Evolutionary conservation across 108 stramenopile genomes (phyloP).

Genomic region (Bacterosira constricta): DNA sequence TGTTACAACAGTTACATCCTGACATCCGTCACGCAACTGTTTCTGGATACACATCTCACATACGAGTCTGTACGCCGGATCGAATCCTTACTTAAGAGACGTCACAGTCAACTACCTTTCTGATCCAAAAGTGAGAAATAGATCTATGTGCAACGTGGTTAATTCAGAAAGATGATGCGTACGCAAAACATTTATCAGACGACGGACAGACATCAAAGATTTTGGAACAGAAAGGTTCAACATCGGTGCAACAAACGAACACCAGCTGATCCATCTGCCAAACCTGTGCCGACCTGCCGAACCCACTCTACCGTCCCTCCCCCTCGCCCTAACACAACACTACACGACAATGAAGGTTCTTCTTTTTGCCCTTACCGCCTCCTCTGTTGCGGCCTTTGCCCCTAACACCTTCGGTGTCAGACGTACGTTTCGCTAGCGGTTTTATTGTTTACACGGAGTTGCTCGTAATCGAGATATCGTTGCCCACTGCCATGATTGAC

Average conservation of each 20-base stretch:
- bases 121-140: background rate
- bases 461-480: too few relatives aligned
- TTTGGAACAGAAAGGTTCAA: background rate
- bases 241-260: background rate
- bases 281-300: background rate
- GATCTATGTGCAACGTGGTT: background rate
- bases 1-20: too few relatives aligned
- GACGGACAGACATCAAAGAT: slow-evolving; percentile 20
- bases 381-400: slow-evolving; percentile 81
- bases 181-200: background rate
- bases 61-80: too few relatives aligned
- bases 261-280: background rate
- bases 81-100: too few relatives aligned
- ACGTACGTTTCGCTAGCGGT: slow-evolving; percentile 76
- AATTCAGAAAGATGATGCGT: background rate
- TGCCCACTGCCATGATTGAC: too few relatives aligned
- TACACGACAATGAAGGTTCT: slow-evolving; percentile 54
- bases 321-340: background rate
- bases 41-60: too few relatives aligned
- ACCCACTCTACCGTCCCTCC: background rate
- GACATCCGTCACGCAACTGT: too few relatives aligned
- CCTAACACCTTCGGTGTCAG: slow-evolving; percentile 73
- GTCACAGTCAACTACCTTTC: slow-evolving; percentile 1
- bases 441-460: too few relatives aligned
- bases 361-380: slow-evolving; percentile 71